A percentile compares a stretch with the other conserved stretches of the same genome.
Evolutionary conservation across 148 eudicot species (phyloP).

Genomic region (Amaranthus cruentus): DNA sequence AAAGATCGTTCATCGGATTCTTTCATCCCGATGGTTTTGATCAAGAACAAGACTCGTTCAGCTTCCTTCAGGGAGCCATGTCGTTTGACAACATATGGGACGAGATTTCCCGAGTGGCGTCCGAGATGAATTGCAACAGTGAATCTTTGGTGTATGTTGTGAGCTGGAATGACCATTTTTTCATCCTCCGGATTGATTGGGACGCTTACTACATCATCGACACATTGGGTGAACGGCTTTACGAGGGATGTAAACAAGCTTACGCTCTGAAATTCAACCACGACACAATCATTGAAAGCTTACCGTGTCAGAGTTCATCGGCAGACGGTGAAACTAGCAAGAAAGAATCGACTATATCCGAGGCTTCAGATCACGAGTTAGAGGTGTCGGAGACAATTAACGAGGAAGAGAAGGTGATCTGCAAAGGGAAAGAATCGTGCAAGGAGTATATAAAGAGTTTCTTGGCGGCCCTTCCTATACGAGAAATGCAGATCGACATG

Average conservation of each 20-base stretch:
- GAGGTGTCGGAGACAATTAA: constrained; percentile 4
- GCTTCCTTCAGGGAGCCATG: constrained; percentile 66
- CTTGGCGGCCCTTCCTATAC: constrained; percentile 75
- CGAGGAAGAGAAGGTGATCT: constrained; percentile 30
- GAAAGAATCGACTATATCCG: not conserved
- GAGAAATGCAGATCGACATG: constrained; percentile 69
- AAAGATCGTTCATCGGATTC: constrained; percentile 75
- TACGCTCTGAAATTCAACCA: constrained; percentile 56
- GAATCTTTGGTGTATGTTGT: constrained; percentile 56
- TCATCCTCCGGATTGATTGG: constrained; percentile 61
- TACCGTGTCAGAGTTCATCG: constrained; percentile 20
- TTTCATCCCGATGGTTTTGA: constrained; percentile 68
- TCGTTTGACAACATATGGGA: constrained; percentile 85
- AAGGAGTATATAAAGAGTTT: constrained; percentile 82
- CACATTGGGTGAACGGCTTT: constrained; percentile 83
- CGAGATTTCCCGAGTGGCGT: constrained; percentile 44
- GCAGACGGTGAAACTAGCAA: constrained; percentile 2
- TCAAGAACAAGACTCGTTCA: constrained; percentile 47
- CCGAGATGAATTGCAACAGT: constrained; percentile 19
- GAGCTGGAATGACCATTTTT: constrained; percentile 90
- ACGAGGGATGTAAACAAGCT: constrained; percentile 72
- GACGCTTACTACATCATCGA: constrained; percentile 78
- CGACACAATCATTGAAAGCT: constrained; percentile 40
- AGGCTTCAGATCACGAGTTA: constrained; percentile 9
- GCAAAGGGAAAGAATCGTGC: constrained; percentile 61